Conservation (phyloP, 2,329 filamentous ascomycete genomes). For the Colletotrichum filicis region DNA sequence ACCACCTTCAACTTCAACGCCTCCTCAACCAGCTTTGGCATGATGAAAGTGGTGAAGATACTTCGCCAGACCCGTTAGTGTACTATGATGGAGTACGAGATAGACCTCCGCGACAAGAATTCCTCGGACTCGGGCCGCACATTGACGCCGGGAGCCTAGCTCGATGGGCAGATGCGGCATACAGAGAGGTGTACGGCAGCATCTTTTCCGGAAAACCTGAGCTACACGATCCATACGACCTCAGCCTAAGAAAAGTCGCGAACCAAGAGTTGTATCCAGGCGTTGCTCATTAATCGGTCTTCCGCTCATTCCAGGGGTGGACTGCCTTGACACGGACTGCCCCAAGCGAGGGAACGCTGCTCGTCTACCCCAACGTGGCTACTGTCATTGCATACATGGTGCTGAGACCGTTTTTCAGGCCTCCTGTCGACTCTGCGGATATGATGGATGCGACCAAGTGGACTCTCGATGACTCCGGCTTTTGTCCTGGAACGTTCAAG, state of each 20-base stretch:
- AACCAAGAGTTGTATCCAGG: slow-evolving; percentile 48
- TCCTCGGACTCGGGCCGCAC: slow-evolving; percentile 54
- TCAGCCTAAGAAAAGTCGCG: slow-evolving; percentile 46
- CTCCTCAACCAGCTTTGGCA: slow-evolving; percentile 52
- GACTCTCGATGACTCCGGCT: slow-evolving; percentile 45
- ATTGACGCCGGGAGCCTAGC: slow-evolving; percentile 55
- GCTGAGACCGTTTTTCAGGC: slow-evolving; percentile 53
- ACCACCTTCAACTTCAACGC: slow-evolving; percentile 48
- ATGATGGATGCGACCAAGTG: slow-evolving; percentile 50
- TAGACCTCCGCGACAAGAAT: slow-evolving; percentile 48
- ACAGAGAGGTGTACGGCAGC: slow-evolving; percentile 48
- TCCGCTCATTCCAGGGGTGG: slow-evolving; percentile 56
- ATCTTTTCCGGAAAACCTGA: slow-evolving; percentile 51
- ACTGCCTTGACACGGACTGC: slow-evolving; percentile 52
- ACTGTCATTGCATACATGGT: slow-evolving; percentile 51
- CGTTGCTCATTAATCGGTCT: slow-evolving; percentile 48
- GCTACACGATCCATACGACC: slow-evolving; percentile 49
- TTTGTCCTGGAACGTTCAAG: slow-evolving; percentile 51
- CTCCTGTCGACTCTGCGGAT: slow-evolving; percentile 42
- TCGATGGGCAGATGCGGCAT: slow-evolving; percentile 53
- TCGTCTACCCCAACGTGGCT: slow-evolving; percentile 52
- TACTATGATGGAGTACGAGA: slow-evolving; percentile 53
- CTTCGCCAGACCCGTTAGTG: slow-evolving; percentile 47
- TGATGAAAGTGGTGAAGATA: slow-evolving; percentile 40
- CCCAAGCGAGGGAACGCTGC: slow-evolving; percentile 47